Conservation (phyloP, 140 eudicot genomes). For the Oenanthe javanica region DNA sequence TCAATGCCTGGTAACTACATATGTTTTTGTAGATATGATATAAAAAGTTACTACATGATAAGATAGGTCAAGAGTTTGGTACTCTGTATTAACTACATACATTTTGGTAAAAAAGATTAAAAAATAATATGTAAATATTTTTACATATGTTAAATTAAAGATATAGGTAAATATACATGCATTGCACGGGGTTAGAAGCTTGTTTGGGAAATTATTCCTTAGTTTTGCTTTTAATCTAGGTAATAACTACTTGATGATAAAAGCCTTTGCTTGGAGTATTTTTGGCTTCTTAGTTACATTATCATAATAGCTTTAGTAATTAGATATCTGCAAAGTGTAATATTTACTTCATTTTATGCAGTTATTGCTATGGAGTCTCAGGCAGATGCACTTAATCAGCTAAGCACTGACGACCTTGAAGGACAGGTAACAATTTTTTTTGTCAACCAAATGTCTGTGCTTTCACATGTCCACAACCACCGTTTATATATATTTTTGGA, state of each 20-base stretch:
- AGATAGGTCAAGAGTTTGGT: not conserved
- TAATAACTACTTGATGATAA: not conserved
- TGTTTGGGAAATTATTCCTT: not conserved
- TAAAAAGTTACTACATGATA: not conserved
- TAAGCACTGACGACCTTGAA: constrained; percentile 75
- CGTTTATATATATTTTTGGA: not conserved
- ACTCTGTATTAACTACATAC: not conserved
- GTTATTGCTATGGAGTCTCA: constrained; percentile 91
- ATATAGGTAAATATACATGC: not conserved
- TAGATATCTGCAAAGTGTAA: not conserved
- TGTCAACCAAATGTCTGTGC: not conserved
- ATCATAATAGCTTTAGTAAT: not conserved
- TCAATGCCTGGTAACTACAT: not conserved
- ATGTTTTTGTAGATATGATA: not conserved
- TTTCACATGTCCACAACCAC: not conserved
- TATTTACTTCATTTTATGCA: constrained; percentile 20
- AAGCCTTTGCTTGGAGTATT: not conserved
- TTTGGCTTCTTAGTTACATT: not conserved
- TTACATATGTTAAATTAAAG: not conserved
- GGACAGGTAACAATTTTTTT: constrained; percentile 54
- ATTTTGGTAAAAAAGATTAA: too few species aligned
- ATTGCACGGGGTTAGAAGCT: not conserved
- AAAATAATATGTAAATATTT: not conserved
- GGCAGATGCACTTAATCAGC: constrained; percentile 83
- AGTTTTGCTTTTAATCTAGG: not conserved